Percentiles rank a stretch among this genome's conserved stretches.
Conservation (phyloP, 768 basidiomycete species). For the Termitomyces sp. region DNA sequence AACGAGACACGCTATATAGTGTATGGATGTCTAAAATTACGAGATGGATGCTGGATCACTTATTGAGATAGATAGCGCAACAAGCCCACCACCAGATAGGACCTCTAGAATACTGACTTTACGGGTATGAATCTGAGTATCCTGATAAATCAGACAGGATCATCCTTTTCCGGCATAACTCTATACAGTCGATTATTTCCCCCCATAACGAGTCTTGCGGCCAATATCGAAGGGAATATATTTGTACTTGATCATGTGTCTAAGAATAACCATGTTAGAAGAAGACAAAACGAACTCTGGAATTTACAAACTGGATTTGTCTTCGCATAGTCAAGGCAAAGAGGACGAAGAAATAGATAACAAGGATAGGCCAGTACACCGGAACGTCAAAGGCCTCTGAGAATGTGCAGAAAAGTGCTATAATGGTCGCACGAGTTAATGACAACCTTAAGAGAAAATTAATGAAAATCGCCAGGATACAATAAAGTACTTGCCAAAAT, state of each 20-base stretch:
- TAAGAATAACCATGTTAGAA: conserved; percentile 21
- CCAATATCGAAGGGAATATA: conserved; percentile 96
- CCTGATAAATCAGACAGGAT: neutral
- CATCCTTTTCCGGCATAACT: conserved; percentile 1
- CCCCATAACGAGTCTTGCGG: conserved; percentile 78
- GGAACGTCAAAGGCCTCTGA: conserved; percentile 91
- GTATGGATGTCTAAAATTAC: neutral
- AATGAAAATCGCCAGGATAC: neutral
- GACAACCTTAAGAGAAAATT: conserved; percentile 62
- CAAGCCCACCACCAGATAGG: neutral
- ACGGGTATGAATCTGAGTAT: conserved; percentile 13
- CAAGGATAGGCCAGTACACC: conserved; percentile 98
- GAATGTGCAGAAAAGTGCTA: conserved; percentile 76
- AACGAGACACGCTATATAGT: neutral
- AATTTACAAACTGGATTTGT: conserved; percentile 79
- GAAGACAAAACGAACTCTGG: neutral
- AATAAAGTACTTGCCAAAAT: conserved; percentile 61
- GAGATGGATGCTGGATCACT: neutral
- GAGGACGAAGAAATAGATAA: conserved; percentile 94
- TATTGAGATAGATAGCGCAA: conserved; percentile 1
- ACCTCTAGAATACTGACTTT: conserved; percentile 11
- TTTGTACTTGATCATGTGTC: conserved; percentile 99
- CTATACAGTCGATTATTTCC: conserved; percentile 30
- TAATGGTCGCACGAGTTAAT: conserved; percentile 79
- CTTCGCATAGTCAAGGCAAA: conserved; percentile 94